These are phyloP conservation scores for Plectranthus barbatus DNA, from an alignment of 257 asterid genomes.

Conservation along the genomic window DNA sequence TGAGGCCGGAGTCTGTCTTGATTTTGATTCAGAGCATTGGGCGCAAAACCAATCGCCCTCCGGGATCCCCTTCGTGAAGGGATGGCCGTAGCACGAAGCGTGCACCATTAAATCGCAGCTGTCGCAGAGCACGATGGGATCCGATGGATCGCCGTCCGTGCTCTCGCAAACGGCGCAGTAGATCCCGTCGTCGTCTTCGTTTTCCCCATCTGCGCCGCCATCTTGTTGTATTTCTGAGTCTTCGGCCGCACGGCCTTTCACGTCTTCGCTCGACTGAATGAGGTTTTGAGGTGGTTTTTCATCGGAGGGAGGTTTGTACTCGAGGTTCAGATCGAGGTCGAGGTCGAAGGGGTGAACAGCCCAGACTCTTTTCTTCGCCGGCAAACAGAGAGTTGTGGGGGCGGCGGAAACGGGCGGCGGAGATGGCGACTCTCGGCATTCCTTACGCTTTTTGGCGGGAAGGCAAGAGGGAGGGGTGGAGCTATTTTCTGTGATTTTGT, in stretches of 20 bases:
- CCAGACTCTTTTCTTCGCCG: constrained; percentile 77
- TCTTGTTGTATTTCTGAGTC: not conserved
- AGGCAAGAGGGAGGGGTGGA: constrained; percentile 20
- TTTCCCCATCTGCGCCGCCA: not conserved
- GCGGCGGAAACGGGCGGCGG: constrained; percentile 12
- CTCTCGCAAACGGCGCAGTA: constrained; percentile 63
- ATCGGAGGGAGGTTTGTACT: constrained; percentile 14
- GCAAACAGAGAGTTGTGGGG: constrained; percentile 32
- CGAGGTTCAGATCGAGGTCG: constrained; percentile 59
- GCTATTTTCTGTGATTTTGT: not conserved
- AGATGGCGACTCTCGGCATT: constrained; percentile 24
- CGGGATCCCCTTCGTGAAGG: constrained; percentile 53
- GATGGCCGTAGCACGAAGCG: constrained; percentile 70
- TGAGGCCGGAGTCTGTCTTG: not conserved
- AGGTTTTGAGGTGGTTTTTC: not conserved
- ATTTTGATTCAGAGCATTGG: constrained; percentile 34
- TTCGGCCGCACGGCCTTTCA: not conserved
- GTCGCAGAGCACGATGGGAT: constrained; percentile 84
- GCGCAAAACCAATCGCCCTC: constrained; percentile 92
- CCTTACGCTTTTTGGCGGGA: constrained; percentile 75
- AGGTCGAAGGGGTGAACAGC: constrained; percentile 54
- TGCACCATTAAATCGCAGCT: constrained; percentile 92
- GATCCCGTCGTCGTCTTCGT: constrained; percentile 68
- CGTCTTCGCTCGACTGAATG: not conserved
- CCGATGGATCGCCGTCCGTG: constrained; percentile 79